Base-by-base conservation (phyloP, 805 yeast species). In the Candida boidinii region DNA sequence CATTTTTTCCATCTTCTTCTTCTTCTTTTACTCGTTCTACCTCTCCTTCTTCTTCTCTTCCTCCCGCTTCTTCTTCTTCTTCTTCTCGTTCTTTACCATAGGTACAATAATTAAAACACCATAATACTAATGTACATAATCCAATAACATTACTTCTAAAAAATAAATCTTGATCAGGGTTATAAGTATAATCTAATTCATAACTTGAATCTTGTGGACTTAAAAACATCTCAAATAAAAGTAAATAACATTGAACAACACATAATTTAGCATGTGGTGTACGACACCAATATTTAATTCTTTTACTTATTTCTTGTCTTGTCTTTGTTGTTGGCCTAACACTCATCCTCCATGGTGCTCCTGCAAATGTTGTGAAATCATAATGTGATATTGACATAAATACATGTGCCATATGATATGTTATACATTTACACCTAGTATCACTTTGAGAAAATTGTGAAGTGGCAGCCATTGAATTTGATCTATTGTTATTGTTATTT, bases 261-360 rank as follows among this genome's bases (percentile, higher is more conserved):
- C 76, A 62, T 9, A 72, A 54, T 37, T 68, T 64, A 7, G 79
- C 82, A 39, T 60, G 65, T 11, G 51, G 37, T 8, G 68, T 59
- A 5, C 49, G 45, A 2, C 77, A 61, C 76, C 83, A 73, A 31
- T 64, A 70, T 23, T 59, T 52, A 14, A 81, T 67, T 41, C 77
- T 60, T 11, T 56, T 56, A 25, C 64, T 60, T 10, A 72, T 74
- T 3, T 64, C 57, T 16, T 65, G 64, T 41, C 73, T 67, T 24
- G 54, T 60, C 36, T 73, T 78, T 1, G 58, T 49, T 5, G 73
- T 70, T 9, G 81, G 76, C 24, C 61, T 62, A 23, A 78, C 85
- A 45, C 73, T 81, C 78, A 81, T 77, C 45, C 87, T 70, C 58
- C 80, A 73, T 1, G 92, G 92, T 7, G 86, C 82, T 1, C 95